These are phyloP conservation scores for Flaveria robusta DNA, from an alignment of 129 eudicot species.

Conservation along the genomic window DNA sequence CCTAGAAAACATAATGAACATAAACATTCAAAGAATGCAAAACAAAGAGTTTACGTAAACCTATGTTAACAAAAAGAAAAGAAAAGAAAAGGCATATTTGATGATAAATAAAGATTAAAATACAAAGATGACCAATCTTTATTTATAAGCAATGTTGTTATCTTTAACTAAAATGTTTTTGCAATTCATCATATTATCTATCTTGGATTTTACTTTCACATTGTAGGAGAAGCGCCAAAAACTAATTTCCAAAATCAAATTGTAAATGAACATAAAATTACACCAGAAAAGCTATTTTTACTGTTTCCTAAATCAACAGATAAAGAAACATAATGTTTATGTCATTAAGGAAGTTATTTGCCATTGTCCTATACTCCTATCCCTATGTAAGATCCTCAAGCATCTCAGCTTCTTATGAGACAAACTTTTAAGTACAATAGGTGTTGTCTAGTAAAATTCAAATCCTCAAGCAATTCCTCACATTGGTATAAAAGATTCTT, in stretches of 20 bases:
- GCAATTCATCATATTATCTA: not conserved
- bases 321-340: not conserved
- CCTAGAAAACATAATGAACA: conserved; percentile 51
- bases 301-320: conserved; percentile 14
- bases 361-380: no score
- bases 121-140: not conserved
- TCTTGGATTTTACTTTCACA: not conserved
- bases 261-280: not conserved
- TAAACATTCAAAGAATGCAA: not conserved
- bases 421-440: no score
- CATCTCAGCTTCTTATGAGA: not conserved
- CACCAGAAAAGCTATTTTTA: not conserved
- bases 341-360: not conserved
- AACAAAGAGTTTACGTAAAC: not conserved
- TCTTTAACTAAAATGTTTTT: not conserved
- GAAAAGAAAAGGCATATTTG: not conserved
- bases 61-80: not conserved
- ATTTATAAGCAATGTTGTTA: not conserved
- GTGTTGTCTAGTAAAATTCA: no score
- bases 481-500: not conserved
- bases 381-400: not conserved
- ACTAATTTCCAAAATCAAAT: not conserved
- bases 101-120: not conserved
- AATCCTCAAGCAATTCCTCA: not conserved
- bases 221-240: not conserved